Percentiles rank a stretch among this genome's conserved stretches.
Conservation (phyloP, 805 yeast genomes). For the Brettanomyces naardenensis region DNA sequence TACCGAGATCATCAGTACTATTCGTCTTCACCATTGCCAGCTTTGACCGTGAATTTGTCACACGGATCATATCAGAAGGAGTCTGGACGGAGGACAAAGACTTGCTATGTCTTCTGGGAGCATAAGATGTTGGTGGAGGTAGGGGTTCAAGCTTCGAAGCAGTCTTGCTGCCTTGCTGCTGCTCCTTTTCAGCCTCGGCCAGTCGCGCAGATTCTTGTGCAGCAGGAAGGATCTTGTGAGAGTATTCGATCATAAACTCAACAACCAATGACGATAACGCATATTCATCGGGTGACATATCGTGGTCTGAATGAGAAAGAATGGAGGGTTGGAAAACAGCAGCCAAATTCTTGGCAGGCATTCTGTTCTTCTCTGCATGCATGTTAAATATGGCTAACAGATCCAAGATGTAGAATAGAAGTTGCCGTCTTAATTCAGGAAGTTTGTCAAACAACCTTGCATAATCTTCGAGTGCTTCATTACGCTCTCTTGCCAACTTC, state of each 20-base stretch:
- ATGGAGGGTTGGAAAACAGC: conserved; percentile 98
- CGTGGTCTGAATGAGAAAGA: conserved; percentile 86
- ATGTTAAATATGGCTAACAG: conserved; percentile 78
- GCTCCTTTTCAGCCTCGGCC: conserved; percentile 7
- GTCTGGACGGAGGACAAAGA: conserved; percentile 40
- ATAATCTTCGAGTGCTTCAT: conserved; percentile 63
- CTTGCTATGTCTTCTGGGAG: conserved; percentile 27
- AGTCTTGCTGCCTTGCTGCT: neutral
- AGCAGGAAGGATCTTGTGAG: conserved; percentile 65
- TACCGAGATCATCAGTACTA: neutral
- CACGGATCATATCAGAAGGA: conserved; percentile 31
- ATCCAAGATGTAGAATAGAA: conserved; percentile 81
- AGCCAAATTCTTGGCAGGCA: conserved; percentile 90
- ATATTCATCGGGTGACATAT: conserved; percentile 87
- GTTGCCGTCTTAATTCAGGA: conserved; percentile 73
- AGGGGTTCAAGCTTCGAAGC: neutral
- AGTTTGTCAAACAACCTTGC: conserved; percentile 58
- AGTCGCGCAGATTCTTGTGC: conserved; percentile 18
- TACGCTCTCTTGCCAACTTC: conserved; percentile 54
- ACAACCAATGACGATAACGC: conserved; percentile 79
- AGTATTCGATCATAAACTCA: conserved; percentile 82
- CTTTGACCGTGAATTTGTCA: conserved; percentile 11
- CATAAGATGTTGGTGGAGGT: conserved; percentile 12
- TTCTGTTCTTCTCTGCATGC: conserved; percentile 67
- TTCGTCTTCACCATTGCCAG: conserved; percentile 1